phyloP scores from a whole-genome alignment of 2,329 filamentous ascomycete genomes.

The Xylaria sp. region DNA sequence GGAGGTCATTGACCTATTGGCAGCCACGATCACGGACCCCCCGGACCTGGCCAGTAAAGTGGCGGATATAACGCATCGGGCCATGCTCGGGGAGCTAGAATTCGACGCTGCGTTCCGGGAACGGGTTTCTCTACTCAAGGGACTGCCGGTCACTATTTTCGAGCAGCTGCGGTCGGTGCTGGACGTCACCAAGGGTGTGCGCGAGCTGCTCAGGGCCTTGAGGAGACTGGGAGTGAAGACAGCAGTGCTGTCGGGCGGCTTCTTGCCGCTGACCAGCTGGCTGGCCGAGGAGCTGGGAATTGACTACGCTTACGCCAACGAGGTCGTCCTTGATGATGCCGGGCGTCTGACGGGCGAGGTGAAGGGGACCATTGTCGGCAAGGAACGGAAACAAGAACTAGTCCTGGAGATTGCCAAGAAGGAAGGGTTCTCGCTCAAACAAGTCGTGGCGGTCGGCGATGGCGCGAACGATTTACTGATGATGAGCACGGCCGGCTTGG shows the following conservation, averaged over 20 bases:
- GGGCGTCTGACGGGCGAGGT: constrained; percentile 72
- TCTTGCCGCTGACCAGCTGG: constrained; percentile 86
- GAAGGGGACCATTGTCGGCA: constrained; percentile 72
- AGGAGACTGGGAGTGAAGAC: constrained; percentile 82
- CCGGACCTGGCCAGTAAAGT: constrained; percentile 79
- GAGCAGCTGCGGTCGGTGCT: constrained; percentile 74
- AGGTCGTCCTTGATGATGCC: constrained; percentile 66
- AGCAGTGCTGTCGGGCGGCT: constrained; percentile 90
- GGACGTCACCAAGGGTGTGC: constrained; percentile 80
- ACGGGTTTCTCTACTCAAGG: constrained; percentile 78
- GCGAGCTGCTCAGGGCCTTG: constrained; percentile 71
- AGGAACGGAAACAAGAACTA: constrained; percentile 72
- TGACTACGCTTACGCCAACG: constrained; percentile 87
- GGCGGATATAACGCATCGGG: constrained; percentile 84
- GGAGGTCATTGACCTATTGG: constrained; percentile 96
- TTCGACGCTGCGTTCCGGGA: constrained; percentile 83
- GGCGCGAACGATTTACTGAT: constrained; percentile 83
- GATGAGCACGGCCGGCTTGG: constrained; percentile 74
- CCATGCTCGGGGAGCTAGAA: constrained; percentile 95
- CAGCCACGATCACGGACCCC: constrained; percentile 70
- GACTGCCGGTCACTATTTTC: constrained; percentile 78
- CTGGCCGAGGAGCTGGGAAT: constrained; percentile 79
- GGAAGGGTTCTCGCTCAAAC: constrained; percentile 66
- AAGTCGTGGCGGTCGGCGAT: constrained; percentile 76
- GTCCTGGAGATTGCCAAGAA: constrained; percentile 70